Evolutionary conservation across 1,139 yeast species (phyloP).

Genomic region (Candida albicans): DNA sequence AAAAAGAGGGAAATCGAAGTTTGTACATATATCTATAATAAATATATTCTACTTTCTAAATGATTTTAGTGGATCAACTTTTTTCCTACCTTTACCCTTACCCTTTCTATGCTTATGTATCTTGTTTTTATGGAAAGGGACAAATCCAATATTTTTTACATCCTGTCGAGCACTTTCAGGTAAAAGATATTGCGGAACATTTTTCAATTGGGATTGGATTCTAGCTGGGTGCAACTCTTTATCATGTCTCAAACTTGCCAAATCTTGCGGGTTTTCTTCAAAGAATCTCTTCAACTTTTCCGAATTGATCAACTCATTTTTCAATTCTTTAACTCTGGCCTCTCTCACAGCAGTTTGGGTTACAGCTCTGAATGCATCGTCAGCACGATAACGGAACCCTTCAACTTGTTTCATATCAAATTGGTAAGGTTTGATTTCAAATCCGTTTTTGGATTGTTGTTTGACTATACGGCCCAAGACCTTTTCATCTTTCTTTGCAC

Average conservation of each 20-base stretch:
- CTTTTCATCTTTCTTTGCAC: conserved; percentile 84
- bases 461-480: conserved; percentile 72
- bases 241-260: conserved; percentile 86
- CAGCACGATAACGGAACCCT: conserved; percentile 94
- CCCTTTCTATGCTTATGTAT: conserved; percentile 45
- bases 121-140: conserved; percentile 67
- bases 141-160: conserved; percentile 65
- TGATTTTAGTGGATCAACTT: conserved; percentile 71
- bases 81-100: conserved; percentile 37
- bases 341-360: conserved; percentile 89
- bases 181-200: conserved; percentile 88
- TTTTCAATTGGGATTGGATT: conserved; percentile 80
- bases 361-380: conserved; percentile 95
- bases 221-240: conserved; percentile 82
- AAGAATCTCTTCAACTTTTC: conserved; percentile 92
- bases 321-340: conserved; percentile 88
- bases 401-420: conserved; percentile 93
- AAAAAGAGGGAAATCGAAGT: neutral
- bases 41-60: conserved; percentile 20
- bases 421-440: conserved; percentile 77
- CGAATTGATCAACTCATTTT: conserved; percentile 81
- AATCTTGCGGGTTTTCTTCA: conserved; percentile 97
- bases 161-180: conserved; percentile 76
- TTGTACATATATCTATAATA: neutral
- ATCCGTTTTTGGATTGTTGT: conserved; percentile 74